phyloP scores from a whole-genome alignment of 345 rosid genomes.

The Rhodamnia rubescens region DNA sequence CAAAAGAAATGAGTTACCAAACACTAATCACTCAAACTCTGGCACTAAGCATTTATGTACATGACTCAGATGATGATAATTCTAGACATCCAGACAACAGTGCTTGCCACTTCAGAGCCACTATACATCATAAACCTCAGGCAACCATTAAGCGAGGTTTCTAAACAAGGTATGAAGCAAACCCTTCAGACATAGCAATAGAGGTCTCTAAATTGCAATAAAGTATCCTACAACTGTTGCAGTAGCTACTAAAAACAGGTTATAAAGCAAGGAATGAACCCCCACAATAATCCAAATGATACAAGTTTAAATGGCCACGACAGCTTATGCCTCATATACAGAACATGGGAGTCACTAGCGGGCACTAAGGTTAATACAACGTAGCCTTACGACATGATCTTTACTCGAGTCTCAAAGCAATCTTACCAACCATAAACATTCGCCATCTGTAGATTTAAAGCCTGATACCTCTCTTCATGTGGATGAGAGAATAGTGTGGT shows the following conservation, averaged over 20 bases:
- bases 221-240: neutral
- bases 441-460: slow-evolving; percentile 61
- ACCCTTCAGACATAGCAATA: neutral
- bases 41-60: neutral
- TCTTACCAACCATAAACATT: slow-evolving; percentile 94
- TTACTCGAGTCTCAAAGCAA: slow-evolving; percentile 63
- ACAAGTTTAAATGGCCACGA: slow-evolving; percentile 14
- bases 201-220: neutral
- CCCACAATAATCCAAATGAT: slow-evolving; percentile 2
- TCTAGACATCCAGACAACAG: neutral
- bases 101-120: neutral
- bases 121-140: neutral
- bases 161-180: neutral
- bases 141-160: neutral
- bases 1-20: neutral
- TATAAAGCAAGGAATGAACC: neutral
- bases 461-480: slow-evolving; percentile 82
- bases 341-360: slow-evolving; percentile 7
- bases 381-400: slow-evolving; percentile 52
- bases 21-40: neutral
- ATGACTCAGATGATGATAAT: neutral
- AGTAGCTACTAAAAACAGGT: neutral
- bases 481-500: slow-evolving; percentile 50
- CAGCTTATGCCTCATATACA: neutral
- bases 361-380: slow-evolving; percentile 24